phyloP scores from a whole-genome alignment of 2,329 filamentous ascomycete genomes.

The Neopestalotiopsis clavispora region DNA sequence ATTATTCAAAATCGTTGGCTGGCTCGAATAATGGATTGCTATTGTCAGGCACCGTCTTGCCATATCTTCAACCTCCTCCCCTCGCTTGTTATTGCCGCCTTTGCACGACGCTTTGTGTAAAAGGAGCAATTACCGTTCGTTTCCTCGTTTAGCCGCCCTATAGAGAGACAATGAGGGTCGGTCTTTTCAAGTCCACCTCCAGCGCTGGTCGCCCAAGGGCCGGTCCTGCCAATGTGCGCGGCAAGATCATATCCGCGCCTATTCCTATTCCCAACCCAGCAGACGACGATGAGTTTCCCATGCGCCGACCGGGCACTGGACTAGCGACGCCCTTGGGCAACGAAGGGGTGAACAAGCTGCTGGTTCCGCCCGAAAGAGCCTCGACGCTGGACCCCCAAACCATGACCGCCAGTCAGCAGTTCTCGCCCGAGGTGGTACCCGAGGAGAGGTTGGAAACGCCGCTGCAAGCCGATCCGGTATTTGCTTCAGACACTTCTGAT shows the following conservation, averaged over 20 bases:
- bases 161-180: slow-evolving; percentile 40
- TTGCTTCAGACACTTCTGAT: slow-evolving; percentile 30
- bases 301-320: slow-evolving; percentile 47
- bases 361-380: slow-evolving; percentile 25
- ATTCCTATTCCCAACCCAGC: slow-evolving; percentile 57
- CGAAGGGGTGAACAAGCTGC: slow-evolving; percentile 28
- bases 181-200: slow-evolving; percentile 51
- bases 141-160: slow-evolving; percentile 17
- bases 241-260: slow-evolving; percentile 61
- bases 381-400: slow-evolving; percentile 27
- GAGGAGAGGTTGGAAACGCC: slow-evolving; percentile 28
- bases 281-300: slow-evolving; percentile 61
- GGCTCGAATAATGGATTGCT: slow-evolving; percentile 29
- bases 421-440: slow-evolving; percentile 22
- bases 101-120: background rate
- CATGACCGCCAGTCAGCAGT: slow-evolving; percentile 15
- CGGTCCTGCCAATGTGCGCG: slow-evolving; percentile 51
- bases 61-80: slow-evolving; percentile 19
- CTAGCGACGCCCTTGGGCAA: slow-evolving; percentile 40
- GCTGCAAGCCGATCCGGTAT: slow-evolving; percentile 30
- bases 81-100: slow-evolving; percentile 22
- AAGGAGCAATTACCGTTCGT: slow-evolving; percentile 2
- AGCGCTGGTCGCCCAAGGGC: slow-evolving; percentile 46
- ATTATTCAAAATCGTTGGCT: slow-evolving; percentile 20
- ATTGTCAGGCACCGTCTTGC: slow-evolving; percentile 24